Base-by-base conservation (phyloP, 2,329 filamentous ascomycete genomes). In the Monosporascus cannonballus region DNA sequence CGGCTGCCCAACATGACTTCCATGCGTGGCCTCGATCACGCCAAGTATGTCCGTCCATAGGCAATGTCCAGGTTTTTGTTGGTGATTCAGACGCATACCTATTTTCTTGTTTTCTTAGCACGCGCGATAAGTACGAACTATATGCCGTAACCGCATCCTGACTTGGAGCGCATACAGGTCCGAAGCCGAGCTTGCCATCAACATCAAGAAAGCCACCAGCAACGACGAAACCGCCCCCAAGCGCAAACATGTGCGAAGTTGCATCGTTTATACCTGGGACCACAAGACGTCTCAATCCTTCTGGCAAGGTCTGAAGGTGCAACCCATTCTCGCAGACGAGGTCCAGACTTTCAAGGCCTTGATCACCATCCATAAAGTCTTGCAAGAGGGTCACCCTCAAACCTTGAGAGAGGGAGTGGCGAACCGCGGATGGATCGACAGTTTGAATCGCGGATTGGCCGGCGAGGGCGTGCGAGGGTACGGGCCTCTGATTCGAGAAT, bases 191-290 rank as follows among this genome's bases (percentile, higher is more conserved):
- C 78, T 88, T 59, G 78, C 82, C 54, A 81, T 87, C 70, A 85
- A 85, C 70, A 87, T 88, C 62, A 79, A 80, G 66, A 88, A 88
- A 67, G 85, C 85, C 18, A 88, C 84, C 49, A 87, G 77, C 64
- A 76, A 76, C 63, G 84, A 88, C 61, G 84, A 88, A 68, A 81
- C 84, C 2, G 84, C 83, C 6, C 83, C 83, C 38, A 86, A 86
- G 70, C 80, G 83, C 65, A 99, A 99, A 75, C 94, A 99, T 88
- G 94, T 99, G 54, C 89, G 94, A 67, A 91, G 89, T 71, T 96
- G 90, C 69, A 99, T 99, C 65, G 93, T 99, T 46, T 97, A 97
- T 72, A 97, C 93, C 54, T 99, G 94, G 94, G 94, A 99, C 73
- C 91, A 99, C 77, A 95, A 96, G 76, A 96, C 88, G 59, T 96